Base-by-base conservation (phyloP, 2,329 filamentous ascomycete genomes). In the Penicillium expansum region DNA sequence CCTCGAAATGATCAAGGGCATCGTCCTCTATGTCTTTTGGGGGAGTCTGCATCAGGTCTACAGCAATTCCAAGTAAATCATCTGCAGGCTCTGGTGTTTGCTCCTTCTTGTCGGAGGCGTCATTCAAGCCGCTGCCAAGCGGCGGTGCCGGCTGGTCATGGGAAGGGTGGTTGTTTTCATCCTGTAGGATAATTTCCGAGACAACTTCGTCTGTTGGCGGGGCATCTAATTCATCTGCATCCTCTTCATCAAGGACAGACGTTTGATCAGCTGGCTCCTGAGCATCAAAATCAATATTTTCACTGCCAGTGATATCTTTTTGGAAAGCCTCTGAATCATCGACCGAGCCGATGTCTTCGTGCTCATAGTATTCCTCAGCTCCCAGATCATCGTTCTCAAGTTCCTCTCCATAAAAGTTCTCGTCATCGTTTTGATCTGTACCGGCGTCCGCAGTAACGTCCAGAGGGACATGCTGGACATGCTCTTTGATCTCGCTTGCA, bases 401-500 rank as follows among this genome's bases (percentile, higher is more conserved):
- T 33, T 55, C 61, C 22, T 59, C 65, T 48, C 57, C 62, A 2
- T 55, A 38, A 14, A 43, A 14, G 22, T 58, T 29, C 20, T 38
- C 53, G 13, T 45, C 22, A 13, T 74, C 71, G 24, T 71, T 62
- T 32, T 72, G 74, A 64, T 86, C 62, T 44, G 56, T 39, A 37
- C 60, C 58, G n/a, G 41, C 39, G n/a, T 57, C 50, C 22, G 29
- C 20, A 33, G 39, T 16, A 37, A 37, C 39, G 44, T 61, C 57
- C 30, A 43, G 18, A 52, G 49, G 49, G 35, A 56, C 56, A 44
- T 64, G 59, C 43, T 49, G 57, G 38, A 55, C 41, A 45, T 62
- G 59, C 33, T 62, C 62, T 30, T 67, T 58, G 38, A 22, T 18
- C 41, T 52, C 38, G 44, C 64, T 50, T 14, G 55, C 32, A 30